Percentiles rank a stretch among this genome's conserved stretches.
Conservation (phyloP, 768 basidiomycete genomes). For the Leccinum sublutescens region DNA sequence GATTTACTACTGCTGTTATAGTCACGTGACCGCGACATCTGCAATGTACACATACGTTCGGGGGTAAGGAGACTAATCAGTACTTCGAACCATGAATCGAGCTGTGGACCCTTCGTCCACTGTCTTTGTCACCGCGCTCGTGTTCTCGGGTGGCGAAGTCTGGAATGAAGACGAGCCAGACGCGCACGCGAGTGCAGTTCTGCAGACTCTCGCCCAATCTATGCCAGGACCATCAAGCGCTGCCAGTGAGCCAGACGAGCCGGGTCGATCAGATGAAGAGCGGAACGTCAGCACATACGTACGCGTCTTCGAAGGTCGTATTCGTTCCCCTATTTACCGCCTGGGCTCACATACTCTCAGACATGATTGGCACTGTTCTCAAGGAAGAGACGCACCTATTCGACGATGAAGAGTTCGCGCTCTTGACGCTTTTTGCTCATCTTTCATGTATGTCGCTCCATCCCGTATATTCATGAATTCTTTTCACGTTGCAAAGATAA, state of each 20-base stretch:
- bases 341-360: slow-evolving; percentile 32
- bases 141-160: slow-evolving; percentile 31
- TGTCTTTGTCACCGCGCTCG: slow-evolving; percentile 23
- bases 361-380: slow-evolving; percentile 56
- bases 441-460: slow-evolving; percentile 47
- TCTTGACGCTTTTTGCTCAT: slow-evolving; percentile 40
- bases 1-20: background rate
- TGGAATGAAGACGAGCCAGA: slow-evolving; percentile 18
- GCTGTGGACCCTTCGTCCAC: slow-evolving; percentile 10
- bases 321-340: background rate
- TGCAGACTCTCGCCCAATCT: slow-evolving; percentile 10
- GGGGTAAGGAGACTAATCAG: background rate
- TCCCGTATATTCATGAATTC: background rate
- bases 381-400: slow-evolving; percentile 53
- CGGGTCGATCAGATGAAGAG: slow-evolving; percentile 1
- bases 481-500: slow-evolving; percentile 39
- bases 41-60: background rate
- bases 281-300: slow-evolving; percentile 27
- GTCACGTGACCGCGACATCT: slow-evolving; percentile 18
- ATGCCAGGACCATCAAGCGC: slow-evolving; percentile 14
- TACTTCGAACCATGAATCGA: slow-evolving; percentile 6
- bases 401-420: slow-evolving; percentile 42
- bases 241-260: background rate
- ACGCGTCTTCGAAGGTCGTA: slow-evolving; percentile 30
- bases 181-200: background rate